These are phyloP conservation scores for Sodiomyces alkalinus DNA, from an alignment of 2,329 filamentous ascomycete genomes.

Conservation along the genomic window DNA sequence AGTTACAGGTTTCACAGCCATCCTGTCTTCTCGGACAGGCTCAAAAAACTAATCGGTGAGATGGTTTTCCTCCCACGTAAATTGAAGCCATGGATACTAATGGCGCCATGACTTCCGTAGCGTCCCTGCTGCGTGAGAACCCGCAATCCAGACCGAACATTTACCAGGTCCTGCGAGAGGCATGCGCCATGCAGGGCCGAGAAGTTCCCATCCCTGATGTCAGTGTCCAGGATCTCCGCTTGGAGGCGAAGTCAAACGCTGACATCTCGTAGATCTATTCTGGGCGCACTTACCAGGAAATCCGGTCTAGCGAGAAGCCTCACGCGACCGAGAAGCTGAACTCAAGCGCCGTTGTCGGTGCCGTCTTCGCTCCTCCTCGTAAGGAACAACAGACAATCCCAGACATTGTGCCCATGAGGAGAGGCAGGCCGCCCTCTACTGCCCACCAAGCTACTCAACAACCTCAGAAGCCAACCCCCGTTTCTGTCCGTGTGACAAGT, in stretches of 20 bases:
- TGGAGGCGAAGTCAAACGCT: conserved; percentile 9
- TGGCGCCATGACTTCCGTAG: conserved; percentile 26
- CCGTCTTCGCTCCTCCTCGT: conserved; percentile 63
- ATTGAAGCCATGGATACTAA: too few species aligned
- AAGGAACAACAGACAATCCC: conserved; percentile 62
- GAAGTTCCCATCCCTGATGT: conserved; percentile 83
- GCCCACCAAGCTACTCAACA: conserved; percentile 20
- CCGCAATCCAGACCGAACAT: conserved; percentile 73
- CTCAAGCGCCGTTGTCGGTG: conserved; percentile 53
- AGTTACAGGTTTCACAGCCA: conserved; percentile 84
- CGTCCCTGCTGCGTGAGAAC: conserved; percentile 79
- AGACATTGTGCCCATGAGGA: conserved; percentile 85
- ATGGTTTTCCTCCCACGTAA: background rate
- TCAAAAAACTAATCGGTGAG: conserved; percentile 79
- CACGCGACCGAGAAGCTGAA: conserved; percentile 36
- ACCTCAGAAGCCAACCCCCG: conserved; percentile 44
- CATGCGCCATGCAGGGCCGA: conserved; percentile 76
- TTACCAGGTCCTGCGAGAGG: conserved; percentile 79
- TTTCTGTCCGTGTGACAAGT: conserved; percentile 52
- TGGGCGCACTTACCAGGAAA: conserved; percentile 46
- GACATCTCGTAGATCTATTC: conserved; percentile 51
- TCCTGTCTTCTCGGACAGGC: conserved; percentile 73
- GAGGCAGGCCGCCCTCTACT: conserved; percentile 52
- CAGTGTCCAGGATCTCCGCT: conserved; percentile 19
- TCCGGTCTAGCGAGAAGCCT: conserved; percentile 32